Percentiles rank a stretch among this genome's conserved stretches.
Conservation (phyloP, 177 flowering plant species). For the Vitis hybrid region DNA sequence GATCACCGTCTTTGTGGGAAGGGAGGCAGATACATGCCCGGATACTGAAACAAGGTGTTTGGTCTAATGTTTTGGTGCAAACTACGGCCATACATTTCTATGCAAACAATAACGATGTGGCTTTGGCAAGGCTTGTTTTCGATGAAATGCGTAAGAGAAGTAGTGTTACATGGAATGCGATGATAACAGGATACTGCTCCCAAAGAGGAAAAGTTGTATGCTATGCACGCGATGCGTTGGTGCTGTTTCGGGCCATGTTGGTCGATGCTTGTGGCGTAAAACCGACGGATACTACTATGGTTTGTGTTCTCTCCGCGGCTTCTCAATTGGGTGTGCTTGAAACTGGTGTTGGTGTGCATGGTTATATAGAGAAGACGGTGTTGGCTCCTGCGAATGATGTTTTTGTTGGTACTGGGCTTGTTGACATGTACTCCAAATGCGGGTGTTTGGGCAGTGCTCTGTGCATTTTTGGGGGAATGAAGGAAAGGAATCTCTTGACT, state of each 20-base stretch:
- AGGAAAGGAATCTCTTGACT: conserved; percentile 34
- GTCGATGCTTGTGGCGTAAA: conserved; percentile 11
- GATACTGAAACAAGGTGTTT: conserved; percentile 26
- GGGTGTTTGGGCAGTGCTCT: conserved; percentile 37
- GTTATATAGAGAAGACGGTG: conserved; percentile 35
- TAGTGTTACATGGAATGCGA: conserved; percentile 48
- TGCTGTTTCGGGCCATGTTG: conserved; percentile 38
- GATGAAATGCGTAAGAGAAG: conserved; percentile 50
- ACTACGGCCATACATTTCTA: conserved; percentile 49
- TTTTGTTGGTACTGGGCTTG: conserved; percentile 44
- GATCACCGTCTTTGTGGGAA: conserved; percentile 25
- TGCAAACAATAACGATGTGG: conserved; percentile 21
- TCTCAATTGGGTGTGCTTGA: conserved; percentile 42
- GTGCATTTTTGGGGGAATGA: conserved; percentile 34
- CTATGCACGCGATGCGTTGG: conserved; percentile 20
- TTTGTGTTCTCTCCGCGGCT: conserved; percentile 46
- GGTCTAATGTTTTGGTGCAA: conserved; percentile 25
- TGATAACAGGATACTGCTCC: conserved; percentile 49
- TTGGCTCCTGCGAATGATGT: conserved; percentile 35
- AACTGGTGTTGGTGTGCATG: conserved; percentile 45
- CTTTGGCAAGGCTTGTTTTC: conserved; percentile 36
- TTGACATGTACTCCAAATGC: conserved; percentile 61
- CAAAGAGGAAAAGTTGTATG: conserved; percentile 10
- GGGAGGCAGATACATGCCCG: conserved; percentile 42
- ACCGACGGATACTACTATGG: conserved; percentile 48